phyloP scores from a whole-genome alignment of 106 monocot species.

The Allium cepa region DNA sequence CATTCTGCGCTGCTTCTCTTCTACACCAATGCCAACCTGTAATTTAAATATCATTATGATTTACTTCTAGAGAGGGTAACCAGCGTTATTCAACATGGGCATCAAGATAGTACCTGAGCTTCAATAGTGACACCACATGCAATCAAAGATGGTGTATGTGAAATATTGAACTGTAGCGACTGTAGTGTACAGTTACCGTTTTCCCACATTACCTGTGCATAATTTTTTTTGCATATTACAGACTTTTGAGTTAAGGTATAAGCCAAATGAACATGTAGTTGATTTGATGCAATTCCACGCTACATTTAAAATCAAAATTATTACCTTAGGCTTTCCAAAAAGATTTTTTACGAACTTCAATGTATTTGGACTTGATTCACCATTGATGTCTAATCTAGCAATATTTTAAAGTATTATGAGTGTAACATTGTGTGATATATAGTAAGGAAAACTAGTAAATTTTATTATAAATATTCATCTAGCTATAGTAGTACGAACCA shows the following conservation, averaged over 20 bases:
- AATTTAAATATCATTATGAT: neutral
- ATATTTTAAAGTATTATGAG: neutral
- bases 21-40: constrained; percentile 86
- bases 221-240: neutral
- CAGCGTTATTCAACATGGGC: neutral
- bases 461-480: constrained; percentile 55
- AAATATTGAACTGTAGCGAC: constrained; percentile 78
- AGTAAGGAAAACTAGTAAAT: neutral
- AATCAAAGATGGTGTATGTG: constrained; percentile 88
- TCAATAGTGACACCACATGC: constrained; percentile 68
- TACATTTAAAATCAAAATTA: neutral
- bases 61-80: neutral
- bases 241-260: no score
- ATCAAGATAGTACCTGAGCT: constrained; percentile 27
- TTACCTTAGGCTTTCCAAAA: constrained; percentile 95
- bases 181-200: constrained; percentile 27
- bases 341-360: constrained; percentile 65
- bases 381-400: constrained; percentile 64
- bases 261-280: neutral
- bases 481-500: constrained; percentile 85
- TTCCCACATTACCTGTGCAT: constrained; percentile 52
- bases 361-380: constrained; percentile 39
- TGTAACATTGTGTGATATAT: neutral
- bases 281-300: no score
- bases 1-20: constrained; percentile 66